Base-by-base conservation (phyloP, 176 grass and related monocot genomes). In the Saccharum spontaneum region DNA sequence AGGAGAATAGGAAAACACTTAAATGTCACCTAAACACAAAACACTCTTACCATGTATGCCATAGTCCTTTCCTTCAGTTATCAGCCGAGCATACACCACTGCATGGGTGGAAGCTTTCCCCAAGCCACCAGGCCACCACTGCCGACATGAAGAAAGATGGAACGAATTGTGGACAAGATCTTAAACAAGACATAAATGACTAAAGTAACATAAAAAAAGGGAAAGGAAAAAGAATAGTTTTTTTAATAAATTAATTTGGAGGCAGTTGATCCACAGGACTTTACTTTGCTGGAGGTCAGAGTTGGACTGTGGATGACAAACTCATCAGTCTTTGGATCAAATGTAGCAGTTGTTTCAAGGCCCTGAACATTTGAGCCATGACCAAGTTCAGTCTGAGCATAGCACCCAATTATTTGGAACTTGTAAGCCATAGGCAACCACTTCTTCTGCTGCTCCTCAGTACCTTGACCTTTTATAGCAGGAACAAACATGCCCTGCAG, bases 111-210 rank as follows among this genome's bases (percentile, higher is more conserved):
- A 99, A 68, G 79, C 84, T 89, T 99, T 99, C 30, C 97, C 97
- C 85, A 99, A 82, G 72, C 97, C 97, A 87, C 97, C 94, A 86
- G 97, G 97, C 97, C 97, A 99, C 94, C 97, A 99, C 97, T 99
- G 87, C 49, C 79, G 52, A 81, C 69, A 92, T 23, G 40, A 70
- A 76, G 12, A 83, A 55, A 60, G 15, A 52, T 78, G 61, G 78
- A 72, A 85, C 11, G 2, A 86, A 46, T 34, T 54, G 10, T 33
- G 31, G 9, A 69, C 20, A 68, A 17, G 18, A 2, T 69, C 6
- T 86, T 65, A 34, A 70, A 37, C 16, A 76, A 38, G 68, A 22
- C 66, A 44, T 1, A 1, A 62, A 80, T 36, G 8, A 17, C 39
- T 10, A 45, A 18, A 41, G 1, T 9, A 63, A 77, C 40, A 63